Base-by-base conservation (phyloP, 1,284 basidiomycete genomes). In the Malassezia japonica region DNA sequence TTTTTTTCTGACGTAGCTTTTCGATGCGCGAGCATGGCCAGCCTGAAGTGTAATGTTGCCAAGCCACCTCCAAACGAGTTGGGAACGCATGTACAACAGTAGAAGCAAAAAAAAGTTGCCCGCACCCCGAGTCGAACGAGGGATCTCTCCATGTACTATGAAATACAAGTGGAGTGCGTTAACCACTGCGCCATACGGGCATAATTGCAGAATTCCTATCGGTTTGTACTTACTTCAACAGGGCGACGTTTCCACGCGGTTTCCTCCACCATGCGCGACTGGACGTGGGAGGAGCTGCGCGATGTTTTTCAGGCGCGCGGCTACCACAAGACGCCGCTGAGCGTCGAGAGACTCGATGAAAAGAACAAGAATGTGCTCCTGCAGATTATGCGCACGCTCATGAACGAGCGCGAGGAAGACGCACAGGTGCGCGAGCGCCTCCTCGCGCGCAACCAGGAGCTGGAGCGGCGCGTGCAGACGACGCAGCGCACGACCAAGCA, bases 141-240 rank as follows among this genome's bases (percentile, higher is more conserved):
- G 51, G 51, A 54, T 54, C 51, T 54, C 46, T 48, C 51, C 51
- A 54, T 54, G 46, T 48, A 48, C 33, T 27, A 20, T 21, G 12
- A 24, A 50, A 39, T 54, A 54, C 51, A 54, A 54, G 51, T 54
- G 51, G 51, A 48, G 42, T 48, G 51, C 51, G 51, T 54, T 54
- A 54, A 54, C 51, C 51, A 54, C 51, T 54, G 51, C 51, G 51
- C 51, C 51, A 54, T 54, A 54, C 51, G 51, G 51, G 51, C 51
- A 48, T 45, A 54, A 38, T 37, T 33, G 21, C 33, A 15, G n/a
- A 24, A 16, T 24, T 45, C 6, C 23, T 27, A n/a, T n/a, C n/a
- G n/a, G n/a, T n/a, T n/a, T n/a, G n/a, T n/a, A n/a, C n/a, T 34
- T 34, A 15, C 32, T 28, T 28, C 27, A 28, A 28, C 6, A 28